Percentiles rank a stretch among this genome's conserved stretches.
Evolutionary conservation across 371 early-diverging fungal species (phyloP).

Genomic region (Fennellomyces sp.): DNA sequence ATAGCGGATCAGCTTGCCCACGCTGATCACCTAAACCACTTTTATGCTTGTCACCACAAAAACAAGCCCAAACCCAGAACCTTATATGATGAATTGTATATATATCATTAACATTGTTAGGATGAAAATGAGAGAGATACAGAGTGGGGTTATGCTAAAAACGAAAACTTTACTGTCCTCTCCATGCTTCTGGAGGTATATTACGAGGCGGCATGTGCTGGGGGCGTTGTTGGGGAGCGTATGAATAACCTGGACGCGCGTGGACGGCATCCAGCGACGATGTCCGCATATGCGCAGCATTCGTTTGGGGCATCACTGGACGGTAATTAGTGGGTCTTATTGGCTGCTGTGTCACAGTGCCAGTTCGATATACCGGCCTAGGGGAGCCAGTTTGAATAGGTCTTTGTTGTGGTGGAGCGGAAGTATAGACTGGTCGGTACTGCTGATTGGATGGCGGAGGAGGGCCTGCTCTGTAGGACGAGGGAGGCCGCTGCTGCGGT

Average conservation of each 20-base stretch:
- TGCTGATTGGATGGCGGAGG: conserved; percentile 9
- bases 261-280: conserved; percentile 17
- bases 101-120: no score
- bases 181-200: conserved; percentile 24
- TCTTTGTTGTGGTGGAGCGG: conserved; percentile 6
- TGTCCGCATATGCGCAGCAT: conserved; percentile 12
- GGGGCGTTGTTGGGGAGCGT: conserved; percentile 4
- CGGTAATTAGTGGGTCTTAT: not conserved
- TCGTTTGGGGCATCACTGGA: conserved; percentile 6
- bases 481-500: not conserved
- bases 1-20: no score
- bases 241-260: not conserved
- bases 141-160: no score
- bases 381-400: conserved; percentile 5
- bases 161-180: conserved; percentile 13
- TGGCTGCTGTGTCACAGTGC: conserved; percentile 9
- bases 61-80: no score
- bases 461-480: conserved; percentile 9
- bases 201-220: conserved; percentile 10
- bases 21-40: no score
- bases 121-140: no score
- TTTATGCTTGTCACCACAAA: no score
- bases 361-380: conserved; percentile 15
- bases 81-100: no score
- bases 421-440: conserved; percentile 7